Evolutionary conservation across 2,329 filamentous ascomycete species (phyloP).

Genomic region (Cytospora piceae): DNA sequence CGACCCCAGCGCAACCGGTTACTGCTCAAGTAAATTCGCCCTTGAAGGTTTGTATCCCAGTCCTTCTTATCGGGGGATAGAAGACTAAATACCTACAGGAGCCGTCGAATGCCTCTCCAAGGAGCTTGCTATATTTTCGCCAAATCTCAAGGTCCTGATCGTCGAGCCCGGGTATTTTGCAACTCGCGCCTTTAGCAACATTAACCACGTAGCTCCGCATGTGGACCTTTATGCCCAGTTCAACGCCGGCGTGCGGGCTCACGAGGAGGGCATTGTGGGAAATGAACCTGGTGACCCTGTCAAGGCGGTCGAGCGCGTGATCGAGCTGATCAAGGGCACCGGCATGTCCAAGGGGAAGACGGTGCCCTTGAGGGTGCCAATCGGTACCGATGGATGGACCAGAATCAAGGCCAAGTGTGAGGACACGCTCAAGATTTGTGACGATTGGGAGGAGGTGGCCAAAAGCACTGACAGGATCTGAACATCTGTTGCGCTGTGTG

Average conservation of each 20-base stretch:
- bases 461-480: constrained; percentile 49
- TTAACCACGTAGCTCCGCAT: constrained; percentile 36
- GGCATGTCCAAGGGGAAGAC: constrained; percentile 37
- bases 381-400: constrained; percentile 57
- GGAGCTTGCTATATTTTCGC: constrained; percentile 39
- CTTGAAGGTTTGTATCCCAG: constrained; percentile 36
- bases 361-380: constrained; percentile 52
- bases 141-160: constrained; percentile 42
- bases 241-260: constrained; percentile 33
- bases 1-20: constrained; percentile 39
- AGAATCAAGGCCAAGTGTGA: constrained; percentile 55
- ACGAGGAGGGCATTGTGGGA: constrained; percentile 28
- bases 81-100: constrained; percentile 25
- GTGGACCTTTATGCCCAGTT: constrained; percentile 39
- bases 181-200: constrained; percentile 45
- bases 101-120: constrained; percentile 39
- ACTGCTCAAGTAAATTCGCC: constrained; percentile 40
- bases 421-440: constrained; percentile 50
- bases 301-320: constrained; percentile 55
- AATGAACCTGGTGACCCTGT: constrained; percentile 54
- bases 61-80: background rate
- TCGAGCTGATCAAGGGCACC: constrained; percentile 57
- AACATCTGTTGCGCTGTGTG: background rate
- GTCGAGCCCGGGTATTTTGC: constrained; percentile 50
- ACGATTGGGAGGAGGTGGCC: constrained; percentile 53